These are phyloP conservation scores for Lophium mytilinum DNA, from an alignment of 495 filamentous ascomycete genomes.

Conservation along the genomic window DNA sequence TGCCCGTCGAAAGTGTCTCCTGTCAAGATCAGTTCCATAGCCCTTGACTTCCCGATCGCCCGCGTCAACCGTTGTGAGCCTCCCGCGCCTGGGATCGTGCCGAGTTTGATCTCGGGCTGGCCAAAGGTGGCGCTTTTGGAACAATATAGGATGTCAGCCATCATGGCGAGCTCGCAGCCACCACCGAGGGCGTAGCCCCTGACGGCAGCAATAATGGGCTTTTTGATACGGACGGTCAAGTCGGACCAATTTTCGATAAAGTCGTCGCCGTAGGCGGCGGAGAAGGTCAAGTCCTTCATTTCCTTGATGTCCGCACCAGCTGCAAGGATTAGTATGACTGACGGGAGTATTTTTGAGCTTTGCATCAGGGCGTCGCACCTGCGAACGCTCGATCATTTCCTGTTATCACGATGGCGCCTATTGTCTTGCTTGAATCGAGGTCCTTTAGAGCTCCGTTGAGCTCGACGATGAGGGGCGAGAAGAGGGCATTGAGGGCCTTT, in stretches of 20 bases:
- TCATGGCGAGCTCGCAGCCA: constrained; percentile 95
- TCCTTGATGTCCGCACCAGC: constrained; percentile 98
- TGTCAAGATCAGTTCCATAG: constrained; percentile 92
- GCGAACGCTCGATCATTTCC: constrained; percentile 85
- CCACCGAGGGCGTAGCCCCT: constrained; percentile 91
- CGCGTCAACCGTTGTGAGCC: constrained; percentile 82
- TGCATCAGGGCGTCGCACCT: not conserved
- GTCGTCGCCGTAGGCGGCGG: constrained; percentile 69
- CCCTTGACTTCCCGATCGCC: constrained; percentile 78
- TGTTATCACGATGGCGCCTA: constrained; percentile 76
- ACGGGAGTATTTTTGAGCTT: not conserved
- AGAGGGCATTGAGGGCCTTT: constrained; percentile 89
- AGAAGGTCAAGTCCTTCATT: constrained; percentile 87
- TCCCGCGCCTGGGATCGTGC: constrained; percentile 85
- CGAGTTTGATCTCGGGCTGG: constrained; percentile 93
- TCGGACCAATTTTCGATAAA: constrained; percentile 93
- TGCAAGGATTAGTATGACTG: constrained; percentile 11
- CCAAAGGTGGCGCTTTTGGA: constrained; percentile 76
- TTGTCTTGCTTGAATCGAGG: constrained; percentile 60
- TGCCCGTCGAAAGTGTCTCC: constrained; percentile 71
- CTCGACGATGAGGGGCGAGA: constrained; percentile 76
- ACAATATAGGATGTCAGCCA: constrained; percentile 93
- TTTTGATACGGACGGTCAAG: constrained; percentile 72
- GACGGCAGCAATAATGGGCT: constrained; percentile 87
- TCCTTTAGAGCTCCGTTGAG: constrained; percentile 72